Base-by-base conservation (phyloP, 139 green algal genomes). In the Auxenochlorella pyrenoidosa region DNA sequence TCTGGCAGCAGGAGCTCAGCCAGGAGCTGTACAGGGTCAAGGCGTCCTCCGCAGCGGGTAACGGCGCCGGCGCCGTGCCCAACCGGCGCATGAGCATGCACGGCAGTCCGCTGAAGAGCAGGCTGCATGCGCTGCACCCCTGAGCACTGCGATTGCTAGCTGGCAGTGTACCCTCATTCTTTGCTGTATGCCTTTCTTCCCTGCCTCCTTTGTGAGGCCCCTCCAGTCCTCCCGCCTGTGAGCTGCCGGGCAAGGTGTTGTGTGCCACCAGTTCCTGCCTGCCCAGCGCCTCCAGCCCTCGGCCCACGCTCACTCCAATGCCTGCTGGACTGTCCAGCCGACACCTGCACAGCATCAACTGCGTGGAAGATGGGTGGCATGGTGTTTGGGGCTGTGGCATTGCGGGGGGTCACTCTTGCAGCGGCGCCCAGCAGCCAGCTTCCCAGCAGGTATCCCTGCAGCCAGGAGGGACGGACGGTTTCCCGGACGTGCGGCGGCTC, bases 1-100 rank as follows among this genome's bases (percentile, higher is more conserved):
- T 85, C 4, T 85, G 80, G 80, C 80, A 85, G 80, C 80, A 85
- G 80, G 80, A 85, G 80, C 63, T 85, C 30, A 77, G 63, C 63
- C 80, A 85, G 63, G 80, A 85, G 80, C 80, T 85, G 63, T 77
- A 65, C 43, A 38, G 60, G 0, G 79, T 84, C 18, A 75, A 84
- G 38, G 38, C 73, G 5, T 79, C 73, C 10, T 54, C 41, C 4
- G 44, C 75, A 5, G 43, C 75, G 4, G 40, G 59, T 40, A 65
- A 13, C 38, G 32, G 34, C 13, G 32, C 13, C 60, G 15, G 59
- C 38, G 76, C 30, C 28, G 44, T 28, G 44, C 12, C 44, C 47
- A 66, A 73, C 59, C 59, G 80, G 13, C 63, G 80, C 6, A 47
- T 38, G 22, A 65, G 40, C 40, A 70, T 76, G 80, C 80, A 85